Evolutionary conservation across 1,284 basidiomycete species (phyloP).

Genomic region (Meira miltonrushii): DNA sequence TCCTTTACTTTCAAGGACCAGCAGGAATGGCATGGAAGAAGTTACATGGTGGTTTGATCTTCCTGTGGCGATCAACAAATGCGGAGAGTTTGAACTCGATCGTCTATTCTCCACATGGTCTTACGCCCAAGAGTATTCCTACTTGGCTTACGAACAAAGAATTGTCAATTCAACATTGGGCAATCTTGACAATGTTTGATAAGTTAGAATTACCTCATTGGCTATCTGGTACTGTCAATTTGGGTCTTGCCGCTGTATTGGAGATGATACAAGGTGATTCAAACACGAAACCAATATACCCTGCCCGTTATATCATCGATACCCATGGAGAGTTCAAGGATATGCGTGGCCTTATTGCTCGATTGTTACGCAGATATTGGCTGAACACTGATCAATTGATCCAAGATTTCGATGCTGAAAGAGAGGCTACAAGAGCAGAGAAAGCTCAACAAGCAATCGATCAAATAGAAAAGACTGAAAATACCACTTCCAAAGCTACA

Average conservation of each 20-base stretch:
- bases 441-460: no score
- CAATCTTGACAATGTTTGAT: conserved; percentile 12
- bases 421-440: no score
- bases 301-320: conserved; percentile 6
- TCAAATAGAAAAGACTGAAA: no score
- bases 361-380: conserved; percentile 2
- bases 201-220: conserved; percentile 8
- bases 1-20: neutral
- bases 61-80: conserved; percentile 6
- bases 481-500: no score
- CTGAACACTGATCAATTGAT: neutral
- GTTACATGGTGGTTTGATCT: conserved; percentile 15
- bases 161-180: neutral
- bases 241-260: conserved; percentile 8
- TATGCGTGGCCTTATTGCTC: conserved; percentile 9
- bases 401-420: no score
- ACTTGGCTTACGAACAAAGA: neutral
- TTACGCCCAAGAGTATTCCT: conserved; percentile 5
- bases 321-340: conserved; percentile 17
- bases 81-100: neutral
- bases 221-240: conserved; percentile 14
- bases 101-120: conserved; percentile 16
- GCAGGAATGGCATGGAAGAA: conserved; percentile 14
- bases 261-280: neutral
- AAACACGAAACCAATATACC: neutral